Conservation (phyloP, 768 basidiomycete species). For the Fomitopsis serialis region DNA sequence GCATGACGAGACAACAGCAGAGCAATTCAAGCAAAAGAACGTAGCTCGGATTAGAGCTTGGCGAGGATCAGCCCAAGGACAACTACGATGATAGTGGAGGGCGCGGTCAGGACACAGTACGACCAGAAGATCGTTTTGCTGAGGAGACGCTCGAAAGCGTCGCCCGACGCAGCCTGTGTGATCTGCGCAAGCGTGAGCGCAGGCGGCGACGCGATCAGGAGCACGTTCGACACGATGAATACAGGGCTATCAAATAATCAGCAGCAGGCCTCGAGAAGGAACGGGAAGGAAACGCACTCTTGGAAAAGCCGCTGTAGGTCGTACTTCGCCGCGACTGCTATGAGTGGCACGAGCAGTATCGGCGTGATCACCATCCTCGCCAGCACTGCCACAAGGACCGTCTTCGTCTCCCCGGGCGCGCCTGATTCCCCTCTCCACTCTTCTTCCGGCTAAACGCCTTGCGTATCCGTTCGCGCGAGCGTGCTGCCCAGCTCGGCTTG, state of each 20-base stretch:
- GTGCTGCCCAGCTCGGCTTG: conserved; percentile 19
- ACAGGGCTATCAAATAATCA: conserved; percentile 57
- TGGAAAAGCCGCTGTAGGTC: conserved; percentile 60
- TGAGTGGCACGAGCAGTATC: conserved; percentile 66
- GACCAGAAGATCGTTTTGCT: conserved; percentile 91
- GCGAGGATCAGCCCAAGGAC: conserved; percentile 65
- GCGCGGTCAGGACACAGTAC: conserved; percentile 85
- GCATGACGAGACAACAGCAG: too few species aligned
- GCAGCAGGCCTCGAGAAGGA: background rate
- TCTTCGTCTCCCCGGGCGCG: conserved; percentile 62
- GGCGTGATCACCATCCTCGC: conserved; percentile 88
- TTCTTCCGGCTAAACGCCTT: conserved; percentile 36
- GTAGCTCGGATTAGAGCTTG: conserved; percentile 46
- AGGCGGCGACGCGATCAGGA: conserved; percentile 80
- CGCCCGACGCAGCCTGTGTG: conserved; percentile 79
- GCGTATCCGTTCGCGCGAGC: conserved; percentile 32
- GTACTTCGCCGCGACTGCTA: conserved; percentile 56
- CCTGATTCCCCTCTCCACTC: conserved; percentile 12
- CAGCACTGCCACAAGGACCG: conserved; percentile 77
- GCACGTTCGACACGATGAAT: conserved; percentile 78
- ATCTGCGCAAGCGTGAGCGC: conserved; percentile 77
- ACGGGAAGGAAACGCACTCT: conserved; percentile 49
- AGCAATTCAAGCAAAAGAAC: too few species aligned
- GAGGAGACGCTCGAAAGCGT: conserved; percentile 88
- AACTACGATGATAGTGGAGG: conserved; percentile 73